Evolutionary conservation across 306 rosid genomes (phyloP).

Genomic region (Ceratonia siliqua): DNA sequence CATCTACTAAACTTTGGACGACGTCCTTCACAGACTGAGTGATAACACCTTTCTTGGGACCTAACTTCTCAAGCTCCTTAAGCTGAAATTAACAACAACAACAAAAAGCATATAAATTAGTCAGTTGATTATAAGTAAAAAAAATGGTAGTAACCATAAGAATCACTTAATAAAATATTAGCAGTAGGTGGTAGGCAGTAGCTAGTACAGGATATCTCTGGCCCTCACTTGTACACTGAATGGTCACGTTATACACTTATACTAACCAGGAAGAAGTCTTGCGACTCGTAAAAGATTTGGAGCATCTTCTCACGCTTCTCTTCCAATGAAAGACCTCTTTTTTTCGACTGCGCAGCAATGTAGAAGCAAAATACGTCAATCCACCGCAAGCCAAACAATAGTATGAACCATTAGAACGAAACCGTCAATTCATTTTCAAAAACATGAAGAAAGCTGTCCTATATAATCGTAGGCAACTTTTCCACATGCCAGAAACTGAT

Average conservation of each 20-base stretch:
- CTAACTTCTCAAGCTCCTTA: constrained; percentile 94
- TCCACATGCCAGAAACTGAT: neutral
- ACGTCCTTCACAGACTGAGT: constrained; percentile 96
- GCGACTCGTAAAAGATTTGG: constrained; percentile 88
- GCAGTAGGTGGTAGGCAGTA: neutral
- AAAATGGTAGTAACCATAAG: neutral
- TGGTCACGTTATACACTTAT: neutral
- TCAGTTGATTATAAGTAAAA: neutral
- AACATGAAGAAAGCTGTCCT: constrained; percentile 7
- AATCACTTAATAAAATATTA: neutral
- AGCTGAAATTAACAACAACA: constrained; percentile 54
- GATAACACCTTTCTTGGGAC: constrained; percentile 89
- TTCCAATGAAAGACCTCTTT: constrained; percentile 91
- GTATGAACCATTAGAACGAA: neutral
- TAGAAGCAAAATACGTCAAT: constrained; percentile 2
- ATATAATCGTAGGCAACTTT: neutral
- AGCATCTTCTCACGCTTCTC: constrained; percentile 99
- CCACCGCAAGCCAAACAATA: neutral
- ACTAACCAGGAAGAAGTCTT: constrained; percentile 82
- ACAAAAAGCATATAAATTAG: neutral
- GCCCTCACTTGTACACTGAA: neutral
- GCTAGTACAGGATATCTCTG: neutral
- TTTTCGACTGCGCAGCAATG: constrained; percentile 72
- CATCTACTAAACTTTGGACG: constrained; percentile 91
- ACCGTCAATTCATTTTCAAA: constrained; percentile 34